Conservation (phyloP, 148 eudicot genomes). For the Vaccinium vitisidaea region DNA sequence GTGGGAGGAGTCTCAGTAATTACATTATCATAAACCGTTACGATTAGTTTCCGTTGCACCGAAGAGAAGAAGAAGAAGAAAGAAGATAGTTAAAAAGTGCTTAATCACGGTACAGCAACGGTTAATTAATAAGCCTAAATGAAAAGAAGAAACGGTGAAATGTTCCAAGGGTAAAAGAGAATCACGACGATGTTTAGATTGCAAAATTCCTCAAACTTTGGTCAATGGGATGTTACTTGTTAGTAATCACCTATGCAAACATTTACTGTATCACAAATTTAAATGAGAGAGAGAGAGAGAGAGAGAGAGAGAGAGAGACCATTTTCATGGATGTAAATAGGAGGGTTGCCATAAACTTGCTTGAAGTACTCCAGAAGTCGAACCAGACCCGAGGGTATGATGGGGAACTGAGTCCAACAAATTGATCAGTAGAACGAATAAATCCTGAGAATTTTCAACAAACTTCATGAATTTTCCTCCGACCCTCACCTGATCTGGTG, state of each 20-base stretch:
- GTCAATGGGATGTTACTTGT: conserved; percentile 24
- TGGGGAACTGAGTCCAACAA: conserved; percentile 26
- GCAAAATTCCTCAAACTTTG: not conserved
- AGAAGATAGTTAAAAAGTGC: not conserved
- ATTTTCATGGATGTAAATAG: conserved; percentile 48
- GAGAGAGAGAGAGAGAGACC: conserved; percentile 27
- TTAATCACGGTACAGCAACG: not conserved
- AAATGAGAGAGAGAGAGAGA: conserved; percentile 26
- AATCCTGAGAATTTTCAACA: not conserved
- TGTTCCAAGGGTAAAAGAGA: not conserved
- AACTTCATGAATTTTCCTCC: not conserved
- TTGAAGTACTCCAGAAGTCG: conserved; percentile 43
- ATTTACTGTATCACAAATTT: not conserved
- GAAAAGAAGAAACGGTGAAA: not conserved
- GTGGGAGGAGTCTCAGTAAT: not conserved
- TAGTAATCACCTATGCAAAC: conserved; percentile 19
- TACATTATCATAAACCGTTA: not conserved
- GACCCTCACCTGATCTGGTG: conserved; percentile 17
- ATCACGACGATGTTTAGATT: too few species aligned
- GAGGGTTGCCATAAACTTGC: conserved; percentile 42
- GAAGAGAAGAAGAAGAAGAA: too few species aligned
- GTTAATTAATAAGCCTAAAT: not conserved
- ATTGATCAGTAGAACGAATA: not conserved
- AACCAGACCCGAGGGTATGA: conserved; percentile 33
- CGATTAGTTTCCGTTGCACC: too few species aligned